These are phyloP conservation scores for Chytriomyces sp. DNA, from an alignment of 192 early-diverging fungal genomes.

Conservation along the genomic window DNA sequence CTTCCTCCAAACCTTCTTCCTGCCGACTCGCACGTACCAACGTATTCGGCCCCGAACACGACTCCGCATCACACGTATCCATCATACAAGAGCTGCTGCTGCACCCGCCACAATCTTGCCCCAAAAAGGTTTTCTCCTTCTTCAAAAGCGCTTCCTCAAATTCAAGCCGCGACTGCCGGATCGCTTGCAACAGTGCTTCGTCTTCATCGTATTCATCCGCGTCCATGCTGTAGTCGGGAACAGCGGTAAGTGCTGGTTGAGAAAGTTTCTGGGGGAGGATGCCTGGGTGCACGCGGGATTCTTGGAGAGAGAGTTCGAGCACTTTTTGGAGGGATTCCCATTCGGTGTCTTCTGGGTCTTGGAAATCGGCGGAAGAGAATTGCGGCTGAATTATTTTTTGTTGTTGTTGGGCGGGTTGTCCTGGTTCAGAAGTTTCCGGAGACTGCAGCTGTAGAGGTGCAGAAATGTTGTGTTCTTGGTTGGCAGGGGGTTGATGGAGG, in stretches of 20 bases:
- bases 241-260: not conserved
- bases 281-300: not conserved
- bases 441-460: no score
- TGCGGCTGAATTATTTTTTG: not conserved
- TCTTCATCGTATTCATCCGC: not conserved
- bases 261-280: not conserved
- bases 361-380: no score
- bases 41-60: not conserved
- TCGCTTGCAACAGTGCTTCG: not conserved
- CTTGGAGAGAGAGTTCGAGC: not conserved
- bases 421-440: no score
- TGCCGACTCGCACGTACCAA: no score
- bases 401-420: not conserved
- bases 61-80: not conserved
- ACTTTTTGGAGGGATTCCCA: not conserved
- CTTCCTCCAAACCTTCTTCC: not conserved
- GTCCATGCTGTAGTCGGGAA: not conserved
- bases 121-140: not conserved
- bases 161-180: not conserved
- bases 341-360: not conserved
- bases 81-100: not conserved
- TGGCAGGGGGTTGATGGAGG: no score
- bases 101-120: not conserved
- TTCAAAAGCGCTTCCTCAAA: not conserved
- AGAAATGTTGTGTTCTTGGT: no score